A percentile compares a stretch with the other conserved stretches of the same genome.
Conservation (phyloP, 2,329 filamentous ascomycete genomes). For the Aspergillus sergii region DNA sequence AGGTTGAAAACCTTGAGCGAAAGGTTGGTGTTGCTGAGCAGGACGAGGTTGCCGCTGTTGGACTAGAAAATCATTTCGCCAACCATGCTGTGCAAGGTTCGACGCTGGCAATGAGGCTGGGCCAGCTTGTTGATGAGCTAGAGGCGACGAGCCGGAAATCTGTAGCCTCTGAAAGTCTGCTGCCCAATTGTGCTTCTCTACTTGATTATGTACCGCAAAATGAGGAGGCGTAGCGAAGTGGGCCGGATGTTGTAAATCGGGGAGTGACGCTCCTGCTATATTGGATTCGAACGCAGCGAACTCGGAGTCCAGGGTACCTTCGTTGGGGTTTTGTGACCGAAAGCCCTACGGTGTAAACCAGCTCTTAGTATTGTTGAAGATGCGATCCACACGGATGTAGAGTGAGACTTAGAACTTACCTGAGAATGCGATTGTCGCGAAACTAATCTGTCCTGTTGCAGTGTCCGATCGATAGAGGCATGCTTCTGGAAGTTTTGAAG, state of each 20-base stretch:
- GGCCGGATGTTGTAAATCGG: slow-evolving; percentile 41
- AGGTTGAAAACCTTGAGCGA: slow-evolving; percentile 30
- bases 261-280: slow-evolving; percentile 33
- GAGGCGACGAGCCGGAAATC: slow-evolving; percentile 41
- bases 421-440: slow-evolving; percentile 58
- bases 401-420: slow-evolving; percentile 44
- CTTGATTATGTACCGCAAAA: slow-evolving; percentile 25
- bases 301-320: slow-evolving; percentile 63
- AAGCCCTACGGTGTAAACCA: slow-evolving; percentile 55
- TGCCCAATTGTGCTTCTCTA: slow-evolving; percentile 42
- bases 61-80: slow-evolving; percentile 64
- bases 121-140: slow-evolving; percentile 54
- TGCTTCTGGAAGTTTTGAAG: slow-evolving; percentile 75
- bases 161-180: slow-evolving; percentile 50
- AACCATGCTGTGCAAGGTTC: slow-evolving; percentile 43
- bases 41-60: slow-evolving; percentile 36
- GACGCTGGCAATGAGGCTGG: slow-evolving; percentile 40
- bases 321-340: slow-evolving; percentile 58
- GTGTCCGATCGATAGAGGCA: slow-evolving; percentile 66
- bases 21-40: slow-evolving; percentile 23
- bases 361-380: slow-evolving; percentile 15
- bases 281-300: slow-evolving; percentile 68
- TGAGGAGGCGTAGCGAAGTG: slow-evolving; percentile 31
- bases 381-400: neutral
- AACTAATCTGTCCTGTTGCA: slow-evolving; percentile 71